Evolutionary conservation across 2,329 filamentous ascomycete genomes (phyloP).

Genomic region (Penicillium polonicum): DNA sequence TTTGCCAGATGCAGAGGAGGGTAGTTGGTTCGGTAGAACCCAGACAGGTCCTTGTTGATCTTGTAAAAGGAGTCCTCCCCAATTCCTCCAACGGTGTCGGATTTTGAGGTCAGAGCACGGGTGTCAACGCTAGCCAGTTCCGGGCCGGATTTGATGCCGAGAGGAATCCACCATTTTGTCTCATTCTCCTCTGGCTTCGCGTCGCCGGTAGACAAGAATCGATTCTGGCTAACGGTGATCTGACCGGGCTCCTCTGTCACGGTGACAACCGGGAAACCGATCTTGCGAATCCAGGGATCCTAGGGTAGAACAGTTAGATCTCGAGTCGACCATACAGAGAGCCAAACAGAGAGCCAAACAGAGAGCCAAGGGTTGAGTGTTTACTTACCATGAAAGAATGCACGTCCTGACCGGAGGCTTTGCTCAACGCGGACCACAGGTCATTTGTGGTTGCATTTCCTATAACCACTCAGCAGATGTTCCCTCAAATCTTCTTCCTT

Average conservation of each 20-base stretch:
- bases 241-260: conserved; percentile 80
- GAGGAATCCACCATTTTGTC: conserved; percentile 93
- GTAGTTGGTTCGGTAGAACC: conserved; percentile 92
- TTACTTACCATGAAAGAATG: conserved; percentile 70
- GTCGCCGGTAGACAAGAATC: conserved; percentile 90
- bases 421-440: conserved; percentile 82
- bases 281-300: conserved; percentile 89
- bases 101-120: conserved; percentile 70
- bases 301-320: conserved; percentile 24
- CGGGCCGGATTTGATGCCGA: conserved; percentile 76
- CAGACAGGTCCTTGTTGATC: conserved; percentile 83
- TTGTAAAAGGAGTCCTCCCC: conserved; percentile 86
- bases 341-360: neutral
- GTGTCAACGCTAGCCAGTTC: conserved; percentile 62
- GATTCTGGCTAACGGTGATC: conserved; percentile 77
- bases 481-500: neutral
- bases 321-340: neutral
- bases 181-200: conserved; percentile 86
- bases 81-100: conserved; percentile 65
- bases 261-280: conserved; percentile 88
- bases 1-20: conserved; percentile 78
- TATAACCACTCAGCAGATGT: conserved; percentile 20
- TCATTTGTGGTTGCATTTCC: conserved; percentile 84
- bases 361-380: neutral
- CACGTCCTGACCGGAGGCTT: conserved; percentile 85